Conservation (phyloP, 2,329 filamentous ascomycete genomes). For the Hypoxylon sp. region DNA sequence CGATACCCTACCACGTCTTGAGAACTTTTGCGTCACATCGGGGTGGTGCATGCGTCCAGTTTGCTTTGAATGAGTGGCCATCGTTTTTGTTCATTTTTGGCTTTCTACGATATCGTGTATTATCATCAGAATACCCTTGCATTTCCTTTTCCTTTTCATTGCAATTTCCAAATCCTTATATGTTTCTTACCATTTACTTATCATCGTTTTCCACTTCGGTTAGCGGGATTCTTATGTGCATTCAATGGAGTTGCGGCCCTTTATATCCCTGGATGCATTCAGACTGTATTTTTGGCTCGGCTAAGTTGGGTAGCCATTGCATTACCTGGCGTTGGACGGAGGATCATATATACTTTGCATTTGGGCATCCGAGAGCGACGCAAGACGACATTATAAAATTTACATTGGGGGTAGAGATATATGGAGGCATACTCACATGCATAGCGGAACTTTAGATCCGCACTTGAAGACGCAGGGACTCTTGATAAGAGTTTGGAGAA, state of each 20-base stretch:
- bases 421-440: constrained; percentile 15
- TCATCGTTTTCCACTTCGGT: constrained; percentile 4
- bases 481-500: not conserved
- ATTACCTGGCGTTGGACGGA: constrained; percentile 37
- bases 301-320: constrained; percentile 31
- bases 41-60: constrained; percentile 8
- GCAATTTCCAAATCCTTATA: constrained; percentile 1
- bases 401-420: constrained; percentile 5
- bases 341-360: constrained; percentile 28
- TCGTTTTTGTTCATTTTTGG: constrained; percentile 12
- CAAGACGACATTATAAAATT: constrained; percentile 13
- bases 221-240: constrained; percentile 17
- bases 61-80: constrained; percentile 9
- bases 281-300: constrained; percentile 28
- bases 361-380: constrained; percentile 17
- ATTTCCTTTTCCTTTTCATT: constrained; percentile 7
- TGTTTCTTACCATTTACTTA: constrained; percentile 7
- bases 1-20: constrained; percentile 22
- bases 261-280: constrained; percentile 25
- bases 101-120: constrained; percentile 14
- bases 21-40: constrained; percentile 16
- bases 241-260: constrained; percentile 26
- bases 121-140: constrained; percentile 34
- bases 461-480: constrained; percentile 23
- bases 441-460: constrained; percentile 29